Conservation (phyloP, 78 protist species). For the Tieghemostelium lacteum region DNA sequence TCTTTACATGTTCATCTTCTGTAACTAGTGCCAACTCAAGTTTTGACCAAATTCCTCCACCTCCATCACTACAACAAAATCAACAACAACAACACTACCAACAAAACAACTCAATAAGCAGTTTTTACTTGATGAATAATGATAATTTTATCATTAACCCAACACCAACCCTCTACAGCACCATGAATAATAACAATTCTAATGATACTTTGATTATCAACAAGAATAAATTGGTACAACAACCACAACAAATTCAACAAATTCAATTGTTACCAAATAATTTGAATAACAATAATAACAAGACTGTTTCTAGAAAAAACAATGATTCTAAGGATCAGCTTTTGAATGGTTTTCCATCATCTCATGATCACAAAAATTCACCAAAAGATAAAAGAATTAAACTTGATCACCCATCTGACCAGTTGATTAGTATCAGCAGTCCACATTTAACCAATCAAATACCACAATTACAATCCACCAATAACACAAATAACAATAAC, state of each 20-base stretch:
- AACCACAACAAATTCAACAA: slow-evolving; percentile 16
- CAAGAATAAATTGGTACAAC: neutral
- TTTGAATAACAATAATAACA: slow-evolving; percentile 4
- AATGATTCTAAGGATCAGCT: neutral
- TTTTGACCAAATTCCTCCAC: neutral
- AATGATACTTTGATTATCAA: too few species aligned
- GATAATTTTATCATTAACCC: neutral
- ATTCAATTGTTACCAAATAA: neutral
- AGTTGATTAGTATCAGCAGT: neutral
- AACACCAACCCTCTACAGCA: neutral
- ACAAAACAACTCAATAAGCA: neutral
- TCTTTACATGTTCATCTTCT: neutral
- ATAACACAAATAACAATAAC: neutral
- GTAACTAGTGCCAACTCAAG: neutral
- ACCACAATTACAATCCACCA: neutral
- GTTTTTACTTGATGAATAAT: too few species aligned
- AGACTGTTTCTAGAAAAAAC: neutral
- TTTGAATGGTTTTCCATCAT: too few species aligned
- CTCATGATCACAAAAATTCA: neutral
- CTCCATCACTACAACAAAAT: neutral
- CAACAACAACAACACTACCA: slow-evolving; percentile 1
- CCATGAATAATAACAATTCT: neutral
- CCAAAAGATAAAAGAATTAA: neutral
- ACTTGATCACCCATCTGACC: neutral
- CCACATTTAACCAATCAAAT: neutral